Conservation (phyloP, 148 eudicot species). For the Rhododendron vialii region DNA sequence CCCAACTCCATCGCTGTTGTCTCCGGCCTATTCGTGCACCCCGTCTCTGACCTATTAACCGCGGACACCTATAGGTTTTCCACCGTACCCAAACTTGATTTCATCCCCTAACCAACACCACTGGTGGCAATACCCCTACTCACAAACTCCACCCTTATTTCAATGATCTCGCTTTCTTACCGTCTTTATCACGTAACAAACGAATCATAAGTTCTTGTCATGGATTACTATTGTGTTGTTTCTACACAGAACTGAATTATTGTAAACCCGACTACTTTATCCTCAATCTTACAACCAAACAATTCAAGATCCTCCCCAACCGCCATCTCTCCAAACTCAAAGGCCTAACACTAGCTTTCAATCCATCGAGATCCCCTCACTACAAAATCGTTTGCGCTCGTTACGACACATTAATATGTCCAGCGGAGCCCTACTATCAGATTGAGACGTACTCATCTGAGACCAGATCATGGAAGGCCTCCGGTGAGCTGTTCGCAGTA, state of each 20-base stretch:
- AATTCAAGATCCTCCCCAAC: background rate
- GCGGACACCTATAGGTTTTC: no score
- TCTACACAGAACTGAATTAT: background rate
- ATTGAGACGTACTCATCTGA: background rate
- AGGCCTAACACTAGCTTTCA: background rate
- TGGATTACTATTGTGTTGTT: background rate
- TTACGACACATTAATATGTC: no score
- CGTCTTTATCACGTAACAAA: background rate
- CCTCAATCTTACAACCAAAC: background rate
- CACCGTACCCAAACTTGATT: background rate
- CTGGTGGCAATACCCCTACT: no score
- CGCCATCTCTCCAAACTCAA: background rate
- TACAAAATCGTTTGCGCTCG: background rate
- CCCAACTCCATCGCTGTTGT: background rate
- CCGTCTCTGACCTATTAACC: no score
- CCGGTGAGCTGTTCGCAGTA: background rate
- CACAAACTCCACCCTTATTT: background rate
- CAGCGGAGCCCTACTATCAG: background rate
- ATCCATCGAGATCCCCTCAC: background rate
- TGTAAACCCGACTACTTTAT: background rate
- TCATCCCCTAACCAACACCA: background rate
- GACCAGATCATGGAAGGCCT: background rate
- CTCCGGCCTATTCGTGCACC: background rate
- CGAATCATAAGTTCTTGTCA: background rate
- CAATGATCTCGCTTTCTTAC: background rate